phyloP scores from a whole-genome alignment of 2,329 filamentous ascomycete genomes.

The Neofusicoccum kwambonambiense region DNA sequence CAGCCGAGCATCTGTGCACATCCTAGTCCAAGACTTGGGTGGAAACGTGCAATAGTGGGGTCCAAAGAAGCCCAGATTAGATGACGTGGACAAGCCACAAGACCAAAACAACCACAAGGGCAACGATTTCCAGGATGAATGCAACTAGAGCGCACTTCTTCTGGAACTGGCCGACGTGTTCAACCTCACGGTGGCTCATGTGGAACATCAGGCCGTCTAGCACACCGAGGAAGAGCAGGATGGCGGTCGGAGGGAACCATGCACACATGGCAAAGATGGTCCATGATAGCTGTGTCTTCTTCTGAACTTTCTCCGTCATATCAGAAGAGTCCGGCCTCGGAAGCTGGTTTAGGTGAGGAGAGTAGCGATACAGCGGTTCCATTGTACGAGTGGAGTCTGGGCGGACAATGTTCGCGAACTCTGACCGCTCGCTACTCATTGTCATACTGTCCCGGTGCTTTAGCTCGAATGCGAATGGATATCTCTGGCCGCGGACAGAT shows the following conservation, averaged over 20 bases:
- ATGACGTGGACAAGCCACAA: constrained; percentile 9
- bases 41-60: neutral
- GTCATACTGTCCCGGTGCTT: neutral
- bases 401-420: neutral
- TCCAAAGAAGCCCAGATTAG: neutral
- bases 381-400: neutral
- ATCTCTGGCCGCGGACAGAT: neutral
- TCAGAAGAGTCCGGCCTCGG: neutral
- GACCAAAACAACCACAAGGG: neutral
- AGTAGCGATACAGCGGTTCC: neutral
- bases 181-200: neutral
- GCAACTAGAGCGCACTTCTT: constrained; percentile 1
- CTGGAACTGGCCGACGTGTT: neutral
- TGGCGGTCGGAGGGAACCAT: constrained; percentile 1
- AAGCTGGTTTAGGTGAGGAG: neutral
- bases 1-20: too few relatives aligned
- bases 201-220: constrained; percentile 13
- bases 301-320: neutral
- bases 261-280: neutral
- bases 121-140: neutral
- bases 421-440: neutral
- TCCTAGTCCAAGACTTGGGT: neutral
- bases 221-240: neutral
- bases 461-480: neutral
- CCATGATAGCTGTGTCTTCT: constrained; percentile 6